Percentiles rank a stretch among this genome's conserved stretches.
These are phyloP conservation scores for Phanerodontia chrysosporium DNA, from an alignment of 768 basidiomycete species.

Conservation along the genomic window DNA sequence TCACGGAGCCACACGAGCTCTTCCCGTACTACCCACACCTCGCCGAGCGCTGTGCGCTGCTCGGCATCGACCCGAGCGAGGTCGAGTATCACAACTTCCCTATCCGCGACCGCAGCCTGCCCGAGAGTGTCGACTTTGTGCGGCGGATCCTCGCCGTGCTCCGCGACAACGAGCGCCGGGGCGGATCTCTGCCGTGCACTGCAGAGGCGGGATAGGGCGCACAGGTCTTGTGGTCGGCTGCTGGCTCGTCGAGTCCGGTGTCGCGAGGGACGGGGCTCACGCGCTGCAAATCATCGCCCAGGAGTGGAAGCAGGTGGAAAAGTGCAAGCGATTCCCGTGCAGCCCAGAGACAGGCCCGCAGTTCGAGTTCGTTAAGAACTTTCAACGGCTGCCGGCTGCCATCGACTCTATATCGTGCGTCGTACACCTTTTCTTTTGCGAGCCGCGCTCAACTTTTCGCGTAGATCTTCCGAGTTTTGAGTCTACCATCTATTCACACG, in stretches of 20 bases:
- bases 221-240: constrained; percentile 64
- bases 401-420: not conserved
- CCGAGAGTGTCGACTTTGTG: constrained; percentile 56
- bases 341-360: constrained; percentile 80
- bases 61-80: constrained; percentile 48
- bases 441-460: not conserved
- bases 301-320: constrained; percentile 75
- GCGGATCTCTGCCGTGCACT: constrained; percentile 70
- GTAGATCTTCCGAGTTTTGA: not conserved
- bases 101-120: constrained; percentile 68
- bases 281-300: constrained; percentile 60
- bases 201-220: constrained; percentile 73
- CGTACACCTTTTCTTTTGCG: not conserved
- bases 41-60: constrained; percentile 44
- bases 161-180: constrained; percentile 55
- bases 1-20: constrained; percentile 79
- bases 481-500: not conserved
- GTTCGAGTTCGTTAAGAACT: constrained; percentile 69
- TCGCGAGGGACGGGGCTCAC: constrained; percentile 57
- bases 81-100: constrained; percentile 79
- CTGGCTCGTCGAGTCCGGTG: constrained; percentile 69
- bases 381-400: constrained; percentile 20
- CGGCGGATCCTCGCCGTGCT: constrained; percentile 55
- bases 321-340: constrained; percentile 69
- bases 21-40: constrained; percentile 60